Evolutionary conservation across 2,329 filamentous ascomycete species (phyloP), one percentile per base, ranked within the genome.

Genomic region (Chrysoporthe deuterocubensis): DNA sequence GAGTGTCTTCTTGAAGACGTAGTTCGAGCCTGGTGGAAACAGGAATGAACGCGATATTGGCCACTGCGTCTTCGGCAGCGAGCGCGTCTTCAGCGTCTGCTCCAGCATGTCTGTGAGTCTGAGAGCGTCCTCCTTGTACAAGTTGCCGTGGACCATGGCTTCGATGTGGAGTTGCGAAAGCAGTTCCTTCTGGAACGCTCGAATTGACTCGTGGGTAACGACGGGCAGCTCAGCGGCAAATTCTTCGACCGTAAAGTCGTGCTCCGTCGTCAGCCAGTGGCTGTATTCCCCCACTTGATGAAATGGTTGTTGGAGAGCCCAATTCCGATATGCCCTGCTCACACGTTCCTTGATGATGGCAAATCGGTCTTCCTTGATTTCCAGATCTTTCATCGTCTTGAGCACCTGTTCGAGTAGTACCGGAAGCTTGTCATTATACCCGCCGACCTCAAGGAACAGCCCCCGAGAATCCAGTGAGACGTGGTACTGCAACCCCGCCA

Each of bases 371-470:
- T 92, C 87, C 70, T 90, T 91, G 72, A 98, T 86, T 48, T 94
- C 88, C 5, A 98, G 83, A 73, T 97, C 92, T 62, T 92, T 89
- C 85, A 97, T 92, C 11, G 91, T 94, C 14, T 89, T 81, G 37
- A 97, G 82, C 4, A 98, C 92, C 76, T 97, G 96, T 76, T 98
- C 93, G 59, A 99, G 80, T 34, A 99, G 85, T 0, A 97, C 93
- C 0, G 92, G 84, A 75, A 99, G 89, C 82, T 99, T 99, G 79
- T 99, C 96, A 73, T 97, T 99, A 81, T 98, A 99, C 0, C 96
- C 96, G 40, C 89, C 90, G 3, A 98, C 87, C 16, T 91, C 89
- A 52, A 98, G 82, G 67, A 92, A 90, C 42, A 98, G 77, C 0
- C 94, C 94, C 43, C 89, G 86, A 4, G 87, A 85, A 74, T 92